phyloP scores from a whole-genome alignment of 2,329 filamentous ascomycete species.

The Pyrenophora graminea region DNA sequence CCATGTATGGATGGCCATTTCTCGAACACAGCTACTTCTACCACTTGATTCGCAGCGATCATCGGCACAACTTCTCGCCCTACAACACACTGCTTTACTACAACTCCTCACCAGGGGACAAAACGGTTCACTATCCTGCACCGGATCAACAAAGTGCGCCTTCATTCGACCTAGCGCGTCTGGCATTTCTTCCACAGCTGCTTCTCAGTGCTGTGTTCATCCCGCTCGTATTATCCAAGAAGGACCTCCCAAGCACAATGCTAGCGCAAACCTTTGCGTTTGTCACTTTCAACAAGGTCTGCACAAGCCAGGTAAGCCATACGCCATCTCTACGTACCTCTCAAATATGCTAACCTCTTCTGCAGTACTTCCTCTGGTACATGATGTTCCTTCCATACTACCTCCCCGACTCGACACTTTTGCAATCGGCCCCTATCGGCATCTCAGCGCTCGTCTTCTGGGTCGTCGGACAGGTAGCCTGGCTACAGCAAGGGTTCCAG shows the following conservation, averaged over 20 bases:
- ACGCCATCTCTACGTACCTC: background rate
- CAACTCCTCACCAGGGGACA: constrained; percentile 63
- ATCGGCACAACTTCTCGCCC: constrained; percentile 96
- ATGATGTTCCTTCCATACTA: constrained; percentile 91
- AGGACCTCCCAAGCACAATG: constrained; percentile 80
- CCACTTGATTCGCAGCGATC: constrained; percentile 89
- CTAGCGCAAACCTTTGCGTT: constrained; percentile 96
- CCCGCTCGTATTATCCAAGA: constrained; percentile 76
- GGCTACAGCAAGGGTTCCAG: constrained; percentile 57
- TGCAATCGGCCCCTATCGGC: constrained; percentile 65
- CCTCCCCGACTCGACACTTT: constrained; percentile 76
- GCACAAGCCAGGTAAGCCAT: constrained; percentile 83
- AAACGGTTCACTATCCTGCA: background rate
- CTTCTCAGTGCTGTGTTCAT: constrained; percentile 77
- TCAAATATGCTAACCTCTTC: constrained; percentile 3
- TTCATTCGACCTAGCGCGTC: constrained; percentile 66
- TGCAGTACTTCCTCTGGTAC: constrained; percentile 97
- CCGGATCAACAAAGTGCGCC: constrained; percentile 35
- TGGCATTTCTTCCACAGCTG: constrained; percentile 89
- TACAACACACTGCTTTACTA: constrained; percentile 93
- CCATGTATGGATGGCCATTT: constrained; percentile 74
- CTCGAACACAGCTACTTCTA: constrained; percentile 89
- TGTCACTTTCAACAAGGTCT: constrained; percentile 98
- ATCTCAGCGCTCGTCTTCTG: constrained; percentile 69
- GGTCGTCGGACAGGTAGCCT: constrained; percentile 69